Evolutionary conservation across 495 filamentous ascomycete species (phyloP), one percentile per base, ranked within the genome.

Genomic region (Aspergillus nanangensis): DNA sequence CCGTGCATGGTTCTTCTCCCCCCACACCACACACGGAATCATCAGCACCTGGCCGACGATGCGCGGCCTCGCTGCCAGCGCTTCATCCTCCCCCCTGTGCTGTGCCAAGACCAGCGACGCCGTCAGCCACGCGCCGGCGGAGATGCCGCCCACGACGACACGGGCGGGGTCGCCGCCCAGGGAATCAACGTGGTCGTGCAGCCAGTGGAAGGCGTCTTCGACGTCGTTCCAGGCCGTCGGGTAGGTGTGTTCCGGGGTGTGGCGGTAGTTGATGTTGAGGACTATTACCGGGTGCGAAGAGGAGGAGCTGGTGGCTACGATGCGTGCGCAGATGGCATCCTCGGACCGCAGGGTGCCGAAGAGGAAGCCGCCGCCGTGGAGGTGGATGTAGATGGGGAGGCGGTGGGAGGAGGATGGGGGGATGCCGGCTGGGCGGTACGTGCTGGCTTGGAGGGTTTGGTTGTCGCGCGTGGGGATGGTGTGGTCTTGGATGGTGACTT

Each of bases 311-410:
- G 62, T 44, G 3, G 55, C 52, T 14, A 76, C 51, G 39, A 71
- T 65, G 5, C 62, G 64, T 14, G 67, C 52, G 48, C 74, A 77
- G 40, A 48, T 61, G n/a, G 65, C 64, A 33, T 76, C 67, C 54
- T 79, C 76, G 24, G 73, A 67, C 14, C 56, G 44, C 5, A 75
- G 53, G 0, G 58, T 65, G 20, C 75, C 75, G 22, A 70, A 64
- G n/a, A 77, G 41, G 29, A 67, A 76, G 1, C 75, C 76, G 10
- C 76, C 75, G 8, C 75, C 75, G 51, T 79, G 75, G 27, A 72
- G 60, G 49, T 77, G 66, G 24, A 78, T 47, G 40, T 72, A 74
- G 14, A 71, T 56, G 0, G 75, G 74, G 7, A 75, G 52, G 11
- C 20, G 47, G 14, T 68, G 34, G 1, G 65, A 57, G n/a, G n/a